These are phyloP conservation scores for Ustilago curta DNA, from an alignment of 1,284 basidiomycete species.

Conservation along the genomic window DNA sequence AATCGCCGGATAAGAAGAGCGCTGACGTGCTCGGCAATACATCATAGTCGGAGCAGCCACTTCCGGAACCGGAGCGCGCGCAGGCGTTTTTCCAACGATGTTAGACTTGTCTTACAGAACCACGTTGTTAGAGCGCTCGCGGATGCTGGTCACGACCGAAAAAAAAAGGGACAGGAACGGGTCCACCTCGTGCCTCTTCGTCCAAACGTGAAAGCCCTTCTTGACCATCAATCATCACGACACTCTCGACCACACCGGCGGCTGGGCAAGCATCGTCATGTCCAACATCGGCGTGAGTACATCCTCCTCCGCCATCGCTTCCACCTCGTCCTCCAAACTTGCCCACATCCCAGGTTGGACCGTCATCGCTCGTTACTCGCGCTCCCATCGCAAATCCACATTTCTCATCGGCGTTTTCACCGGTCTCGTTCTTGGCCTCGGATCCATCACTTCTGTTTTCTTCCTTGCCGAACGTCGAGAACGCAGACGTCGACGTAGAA, in stretches of 20 bases:
- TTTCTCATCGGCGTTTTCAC: conserved; percentile 61
- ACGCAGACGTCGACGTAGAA: conserved; percentile 31
- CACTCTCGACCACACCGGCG: neutral
- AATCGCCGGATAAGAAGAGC: conserved; percentile 5
- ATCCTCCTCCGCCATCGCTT: conserved; percentile 11
- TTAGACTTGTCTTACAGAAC: neutral
- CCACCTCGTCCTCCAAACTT: conserved; percentile 28
- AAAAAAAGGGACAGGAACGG: too few species aligned
- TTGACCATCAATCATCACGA: neutral
- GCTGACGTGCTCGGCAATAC: neutral
- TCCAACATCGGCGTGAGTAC: conserved; percentile 15
- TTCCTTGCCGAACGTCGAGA: conserved; percentile 52
- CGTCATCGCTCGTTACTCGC: conserved; percentile 33
- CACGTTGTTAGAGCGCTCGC: too few species aligned
- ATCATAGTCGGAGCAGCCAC: too few species aligned
- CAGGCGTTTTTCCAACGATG: too few species aligned
- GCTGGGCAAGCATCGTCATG: conserved; percentile 9
- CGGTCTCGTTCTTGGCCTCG: conserved; percentile 60
- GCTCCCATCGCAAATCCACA: conserved; percentile 47
- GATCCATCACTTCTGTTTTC: conserved; percentile 58
- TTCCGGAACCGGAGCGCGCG: too few species aligned
- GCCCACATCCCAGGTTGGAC: conserved; percentile 46
- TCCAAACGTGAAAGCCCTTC: too few species aligned
- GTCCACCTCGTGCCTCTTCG: too few species aligned
- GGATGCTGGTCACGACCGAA: too few species aligned